phyloP scores from a whole-genome alignment of 768 basidiomycete genomes.

The Sarcomyxa edulis region DNA sequence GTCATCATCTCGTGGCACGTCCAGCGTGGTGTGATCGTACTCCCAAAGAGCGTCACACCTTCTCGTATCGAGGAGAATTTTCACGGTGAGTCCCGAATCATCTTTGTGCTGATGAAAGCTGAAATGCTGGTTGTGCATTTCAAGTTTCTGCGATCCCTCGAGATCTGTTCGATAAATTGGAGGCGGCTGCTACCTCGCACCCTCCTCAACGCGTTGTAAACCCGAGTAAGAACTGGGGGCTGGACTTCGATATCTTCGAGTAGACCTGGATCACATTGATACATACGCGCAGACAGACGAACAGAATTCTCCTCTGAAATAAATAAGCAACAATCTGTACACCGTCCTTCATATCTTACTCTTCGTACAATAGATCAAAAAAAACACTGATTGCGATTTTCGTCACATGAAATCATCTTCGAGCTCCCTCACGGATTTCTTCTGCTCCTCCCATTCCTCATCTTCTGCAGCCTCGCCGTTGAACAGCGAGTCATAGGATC shows the following conservation, averaged over 20 bases:
- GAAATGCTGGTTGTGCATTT: too few species aligned
- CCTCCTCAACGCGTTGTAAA: slow-evolving; percentile 50
- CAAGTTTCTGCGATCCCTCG: slow-evolving; percentile 34
- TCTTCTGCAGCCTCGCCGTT: slow-evolving; percentile 56
- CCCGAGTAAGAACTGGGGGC: slow-evolving; percentile 56
- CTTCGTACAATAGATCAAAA: neutral
- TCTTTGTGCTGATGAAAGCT: too few species aligned
- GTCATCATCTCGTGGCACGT: slow-evolving; percentile 74
- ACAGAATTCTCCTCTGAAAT: neutral
- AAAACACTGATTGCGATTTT: neutral
- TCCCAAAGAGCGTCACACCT: slow-evolving; percentile 75
- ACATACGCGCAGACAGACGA: neutral
- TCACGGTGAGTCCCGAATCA: slow-evolving; percentile 34
- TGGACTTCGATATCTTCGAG: slow-evolving; percentile 62
- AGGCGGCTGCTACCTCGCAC: slow-evolving; percentile 49
- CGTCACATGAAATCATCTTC: slow-evolving; percentile 88
- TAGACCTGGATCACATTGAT: too few species aligned
- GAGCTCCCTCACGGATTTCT: slow-evolving; percentile 65
- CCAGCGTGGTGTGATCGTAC: slow-evolving; percentile 66
- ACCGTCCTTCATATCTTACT: too few species aligned
- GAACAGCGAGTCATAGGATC: slow-evolving; percentile 84
- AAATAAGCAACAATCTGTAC: too few species aligned
- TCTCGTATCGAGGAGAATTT: slow-evolving; percentile 67
- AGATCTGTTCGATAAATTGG: slow-evolving; percentile 37
- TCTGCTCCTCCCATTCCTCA: slow-evolving; percentile 34